These are phyloP conservation scores for Aspergillus fischeri DNA, from an alignment of 2,329 filamentous ascomycete species.

Conservation along the genomic window DNA sequence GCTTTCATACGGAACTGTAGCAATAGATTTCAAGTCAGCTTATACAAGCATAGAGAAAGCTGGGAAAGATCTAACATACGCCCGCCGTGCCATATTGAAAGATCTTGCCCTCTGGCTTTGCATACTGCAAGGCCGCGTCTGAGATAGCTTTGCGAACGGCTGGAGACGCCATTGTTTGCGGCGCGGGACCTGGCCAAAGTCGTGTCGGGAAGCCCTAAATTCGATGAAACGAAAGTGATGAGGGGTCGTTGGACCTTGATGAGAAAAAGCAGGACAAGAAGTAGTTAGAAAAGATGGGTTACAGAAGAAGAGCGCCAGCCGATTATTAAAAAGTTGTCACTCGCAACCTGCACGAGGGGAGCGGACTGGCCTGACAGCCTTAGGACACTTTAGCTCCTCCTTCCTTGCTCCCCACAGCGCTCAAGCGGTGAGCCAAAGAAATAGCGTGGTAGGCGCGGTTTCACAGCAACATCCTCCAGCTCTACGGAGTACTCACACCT, in stretches of 20 bases:
- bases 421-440: constrained; percentile 16
- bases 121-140: constrained; percentile 46
- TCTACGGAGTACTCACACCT: neutral
- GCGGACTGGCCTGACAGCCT: neutral
- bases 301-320: constrained; percentile 10
- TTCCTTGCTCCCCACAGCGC: constrained; percentile 7
- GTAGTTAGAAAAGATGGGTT: constrained; percentile 5
- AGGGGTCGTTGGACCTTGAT: neutral
- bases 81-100: constrained; percentile 61
- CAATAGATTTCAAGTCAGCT: constrained; percentile 15
- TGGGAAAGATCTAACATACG: constrained; percentile 42
- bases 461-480: neutral
- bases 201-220: neutral
- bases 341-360: neutral
- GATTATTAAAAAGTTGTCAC: constrained; percentile 1
- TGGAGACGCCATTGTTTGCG: constrained; percentile 38
- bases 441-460: neutral
- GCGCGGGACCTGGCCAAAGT: constrained; percentile 17
- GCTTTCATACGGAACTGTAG: constrained; percentile 65
- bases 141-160: constrained; percentile 43
- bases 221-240: neutral
- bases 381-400: neutral
- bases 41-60: neutral
- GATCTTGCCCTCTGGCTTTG: constrained; percentile 46
- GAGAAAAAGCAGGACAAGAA: neutral